A percentile compares a stretch with the other conserved stretches of the same genome.
phyloP scores from a whole-genome alignment of 1,284 basidiomycete genomes.

The Malassezia vespertilionis region DNA sequence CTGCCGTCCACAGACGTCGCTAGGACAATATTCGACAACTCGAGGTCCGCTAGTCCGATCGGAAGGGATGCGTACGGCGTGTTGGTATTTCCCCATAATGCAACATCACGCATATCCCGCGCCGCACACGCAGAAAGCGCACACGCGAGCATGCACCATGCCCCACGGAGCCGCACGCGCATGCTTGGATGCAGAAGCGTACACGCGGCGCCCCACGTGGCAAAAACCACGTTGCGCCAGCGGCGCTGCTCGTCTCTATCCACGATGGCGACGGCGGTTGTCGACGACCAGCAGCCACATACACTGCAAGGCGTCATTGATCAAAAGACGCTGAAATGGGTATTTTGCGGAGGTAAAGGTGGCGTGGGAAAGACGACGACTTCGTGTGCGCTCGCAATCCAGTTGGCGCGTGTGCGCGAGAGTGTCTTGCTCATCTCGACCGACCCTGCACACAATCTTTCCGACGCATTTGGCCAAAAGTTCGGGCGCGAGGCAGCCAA shows the following conservation, averaged over 20 bases:
- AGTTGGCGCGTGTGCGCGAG: conserved; percentile 40
- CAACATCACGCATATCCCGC: background rate
- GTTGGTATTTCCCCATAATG: too few species aligned
- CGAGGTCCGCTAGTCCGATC: conserved; percentile 49
- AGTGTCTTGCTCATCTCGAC: conserved; percentile 57
- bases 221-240: background rate
- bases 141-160: background rate
- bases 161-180: conserved; percentile 4
- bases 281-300: conserved; percentile 31
- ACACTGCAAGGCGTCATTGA: conserved; percentile 45
- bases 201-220: background rate
- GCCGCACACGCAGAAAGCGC: background rate
- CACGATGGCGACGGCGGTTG: conserved; percentile 17
- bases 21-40: conserved; percentile 65
- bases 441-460: conserved; percentile 96
- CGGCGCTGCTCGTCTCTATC: background rate
- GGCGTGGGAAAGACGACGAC: conserved; percentile 47
- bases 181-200: conserved; percentile 1
- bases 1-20: conserved; percentile 80
- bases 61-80: conserved; percentile 5
- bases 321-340: conserved; percentile 45
- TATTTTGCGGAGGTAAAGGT: conserved; percentile 47
- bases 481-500: conserved; percentile 99
- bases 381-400: conserved; percentile 42
- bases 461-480: conserved; percentile 97